Base-by-base conservation (phyloP, 495 filamentous ascomycete genomes). In the Aspergillus conjunctus region DNA sequence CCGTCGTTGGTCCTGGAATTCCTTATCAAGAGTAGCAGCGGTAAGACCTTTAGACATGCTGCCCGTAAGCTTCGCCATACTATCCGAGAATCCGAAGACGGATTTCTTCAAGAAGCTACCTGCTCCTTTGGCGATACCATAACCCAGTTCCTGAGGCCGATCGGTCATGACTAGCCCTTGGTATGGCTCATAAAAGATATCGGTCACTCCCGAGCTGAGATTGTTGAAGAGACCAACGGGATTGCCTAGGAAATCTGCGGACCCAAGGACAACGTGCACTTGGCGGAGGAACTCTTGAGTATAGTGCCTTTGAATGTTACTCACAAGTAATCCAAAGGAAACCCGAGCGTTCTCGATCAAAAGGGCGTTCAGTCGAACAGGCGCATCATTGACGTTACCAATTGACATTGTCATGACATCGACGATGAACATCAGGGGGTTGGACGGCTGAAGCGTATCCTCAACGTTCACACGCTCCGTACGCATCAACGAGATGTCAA, bases 341-440 rank as follows among this genome's bases (percentile, higher is more conserved):
- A 97, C 90, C 32, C 94, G 89, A 26, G 92, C 92, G 67, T 98
- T 98, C 72, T 98, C 94, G 11, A 98, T 77, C 83, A 98, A 91
- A 33, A 98, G 77, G 12, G 94, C 91, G 64, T 97, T 98, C 60
- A 98, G 83, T 45, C 92, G 85, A 26, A 98, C 84, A 0, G 94
- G 94, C 15, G 94, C 94, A 73, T 98, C 94, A 67, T 98, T 98
- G 79, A 98, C 88, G 68, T 98, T 98, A 54, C 94, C 94, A 66
- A 98, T 91, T 11, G 94, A 96, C 94, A 98, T 98, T 18, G 94
- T 97, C 81, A 98, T 86, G 66, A 97, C 90, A 71, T 98, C 97
- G 72, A 98, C 85, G 70, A 97, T 89, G 79, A 97, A 98, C 92
- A 97, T 96, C 74, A 98, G 76, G 1, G 94, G 94, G 65, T 96